Base-by-base conservation (phyloP, 495 filamentous ascomycete genomes). In the Penicillium goetzii region DNA sequence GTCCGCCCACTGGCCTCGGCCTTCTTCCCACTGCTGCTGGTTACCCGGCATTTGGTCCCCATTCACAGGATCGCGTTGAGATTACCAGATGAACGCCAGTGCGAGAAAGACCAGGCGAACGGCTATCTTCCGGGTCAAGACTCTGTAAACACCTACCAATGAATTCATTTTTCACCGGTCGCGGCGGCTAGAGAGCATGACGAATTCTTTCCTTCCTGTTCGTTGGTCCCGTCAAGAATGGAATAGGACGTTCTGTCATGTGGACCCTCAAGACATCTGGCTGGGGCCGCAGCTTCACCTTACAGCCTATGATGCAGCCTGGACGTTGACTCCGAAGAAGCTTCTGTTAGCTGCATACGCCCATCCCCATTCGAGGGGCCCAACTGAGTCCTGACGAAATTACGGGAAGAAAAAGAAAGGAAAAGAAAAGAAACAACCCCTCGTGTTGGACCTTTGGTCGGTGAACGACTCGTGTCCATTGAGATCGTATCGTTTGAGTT, bases 281-380 rank as follows among this genome's bases (percentile, higher is more conserved):
- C 14, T 33, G 40, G 45, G 38, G 30, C 38, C 43, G 52, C 30
- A 43, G 26, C 43, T 28, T 56, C 17, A 49, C 41, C 43, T 55
- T n/a, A 25, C 47, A 45, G 36, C 61, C 65, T 66, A 61, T 53
- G 8, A 66, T 65, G 65, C 57, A 66, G 55, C 26, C 60, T 59
- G 61, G 53, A 64, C 52, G 63, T 68, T 67, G 34, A 60, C 30
- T 66, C 52, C 41, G 33, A 38, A 66, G 51, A 57, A 62, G 38
- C 41, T 43, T 57, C 68, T 64, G 32, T 21, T 61, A 51, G 62
- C 63, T 65, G 61, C 61, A 67, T 62, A 58, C 34, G 21, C 19
- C 19, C 28, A 59, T 62, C 59, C 59, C 56, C 56, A 45, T 60
- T 59, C 28, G 19, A 21, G 47, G 54, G 40, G 10, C 54, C 32